These are phyloP conservation scores for Teunomyces pallodes DNA, from an alignment of 805 yeast species.

Conservation along the genomic window DNA sequence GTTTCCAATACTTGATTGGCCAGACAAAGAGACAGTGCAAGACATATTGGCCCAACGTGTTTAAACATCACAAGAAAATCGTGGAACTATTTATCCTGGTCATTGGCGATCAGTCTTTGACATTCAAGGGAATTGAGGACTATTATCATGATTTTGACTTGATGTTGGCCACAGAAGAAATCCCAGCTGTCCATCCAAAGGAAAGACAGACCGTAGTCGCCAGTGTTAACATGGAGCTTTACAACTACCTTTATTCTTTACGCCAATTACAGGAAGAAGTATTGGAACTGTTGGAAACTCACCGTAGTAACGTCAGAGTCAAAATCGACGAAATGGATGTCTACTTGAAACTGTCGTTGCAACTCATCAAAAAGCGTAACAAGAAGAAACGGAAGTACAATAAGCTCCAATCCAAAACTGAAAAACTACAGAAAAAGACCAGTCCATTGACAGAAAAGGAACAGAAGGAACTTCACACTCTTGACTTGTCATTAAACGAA, in stretches of 20 bases:
- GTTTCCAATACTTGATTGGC: conserved; percentile 36
- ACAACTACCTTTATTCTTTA: conserved; percentile 21
- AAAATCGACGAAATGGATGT: conserved; percentile 40
- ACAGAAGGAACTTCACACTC: conserved; percentile 26
- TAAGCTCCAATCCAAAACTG: conserved; percentile 34
- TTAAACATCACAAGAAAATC: conserved; percentile 31
- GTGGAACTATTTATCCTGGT: conserved; percentile 30
- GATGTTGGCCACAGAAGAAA: conserved; percentile 24
- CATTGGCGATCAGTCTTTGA: conserved; percentile 33
- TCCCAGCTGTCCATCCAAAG: conserved; percentile 36
- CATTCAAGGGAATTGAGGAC: conserved; percentile 32
- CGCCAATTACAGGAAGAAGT: conserved; percentile 12
- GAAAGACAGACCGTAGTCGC: conserved; percentile 26
- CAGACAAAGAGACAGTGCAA: conserved; percentile 25
- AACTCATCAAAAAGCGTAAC: conserved; percentile 43
- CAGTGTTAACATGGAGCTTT: conserved; percentile 26
- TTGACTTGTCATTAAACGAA: conserved; percentile 30
- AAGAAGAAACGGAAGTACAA: conserved; percentile 40
- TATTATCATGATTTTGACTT: conserved; percentile 31
- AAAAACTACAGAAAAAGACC: conserved; percentile 34
- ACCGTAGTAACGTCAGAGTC: conserved; percentile 26
- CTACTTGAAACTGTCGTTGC: conserved; percentile 34
- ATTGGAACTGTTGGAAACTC: conserved; percentile 21
- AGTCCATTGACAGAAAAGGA: conserved; percentile 37
- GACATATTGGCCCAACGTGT: conserved; percentile 25